Conservation (phyloP, 208 protist species). For the Entamoeba invadens region DNA sequence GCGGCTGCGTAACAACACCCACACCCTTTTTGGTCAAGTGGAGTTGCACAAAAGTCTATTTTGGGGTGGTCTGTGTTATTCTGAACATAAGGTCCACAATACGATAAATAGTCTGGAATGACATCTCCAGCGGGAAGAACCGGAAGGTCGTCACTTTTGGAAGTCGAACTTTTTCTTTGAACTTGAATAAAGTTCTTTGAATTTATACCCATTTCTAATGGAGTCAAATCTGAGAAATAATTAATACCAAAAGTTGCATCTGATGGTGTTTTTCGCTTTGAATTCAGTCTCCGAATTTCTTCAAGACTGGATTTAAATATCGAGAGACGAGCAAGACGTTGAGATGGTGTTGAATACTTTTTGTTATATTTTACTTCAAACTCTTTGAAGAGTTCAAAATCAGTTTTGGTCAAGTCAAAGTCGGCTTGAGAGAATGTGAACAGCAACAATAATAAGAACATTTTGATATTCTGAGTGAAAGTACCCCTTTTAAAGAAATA, state of each 20-base stretch:
- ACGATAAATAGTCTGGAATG: not conserved
- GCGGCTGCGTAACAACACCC: not conserved
- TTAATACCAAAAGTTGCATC: not conserved
- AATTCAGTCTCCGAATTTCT: not conserved
- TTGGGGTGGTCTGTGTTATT: not conserved
- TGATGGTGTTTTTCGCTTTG: not conserved
- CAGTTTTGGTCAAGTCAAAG: not conserved
- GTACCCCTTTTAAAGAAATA: no score
- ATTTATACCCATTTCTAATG: not conserved
- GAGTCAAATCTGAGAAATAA: not conserved
- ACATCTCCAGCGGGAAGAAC: not conserved
- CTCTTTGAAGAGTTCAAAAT: not conserved
- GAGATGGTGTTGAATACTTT: not conserved
- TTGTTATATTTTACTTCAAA: not conserved
- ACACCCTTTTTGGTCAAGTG: not conserved
- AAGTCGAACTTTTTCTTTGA: no score
- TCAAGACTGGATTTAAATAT: not conserved
- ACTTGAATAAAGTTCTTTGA: rapidly evolving
- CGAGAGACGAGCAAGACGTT: not conserved
- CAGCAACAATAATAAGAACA: not conserved
- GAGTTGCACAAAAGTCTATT: not conserved
- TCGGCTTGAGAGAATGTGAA: not conserved
- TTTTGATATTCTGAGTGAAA: no score
- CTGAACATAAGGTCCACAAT: not conserved
- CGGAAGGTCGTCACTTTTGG: no score